Evolutionary conservation across 345 rosid species (phyloP).

Genomic region (Boechera divaricarpa): DNA sequence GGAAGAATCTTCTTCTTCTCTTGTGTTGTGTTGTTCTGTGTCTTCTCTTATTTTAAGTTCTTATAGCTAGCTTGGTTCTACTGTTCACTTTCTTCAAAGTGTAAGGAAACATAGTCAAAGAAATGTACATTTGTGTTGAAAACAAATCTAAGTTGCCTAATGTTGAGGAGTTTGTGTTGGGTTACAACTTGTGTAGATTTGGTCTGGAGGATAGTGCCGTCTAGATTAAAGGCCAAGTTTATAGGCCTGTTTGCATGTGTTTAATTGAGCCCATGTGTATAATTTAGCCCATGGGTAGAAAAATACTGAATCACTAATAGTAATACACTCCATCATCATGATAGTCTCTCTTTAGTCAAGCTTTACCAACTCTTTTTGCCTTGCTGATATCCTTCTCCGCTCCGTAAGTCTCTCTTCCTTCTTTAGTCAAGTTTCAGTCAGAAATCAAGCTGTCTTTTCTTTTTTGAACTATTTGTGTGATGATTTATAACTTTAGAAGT

Average conservation of each 20-base stretch:
- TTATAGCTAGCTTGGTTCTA: background rate
- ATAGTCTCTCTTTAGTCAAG: too few species aligned
- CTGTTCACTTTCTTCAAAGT: constrained; percentile 14
- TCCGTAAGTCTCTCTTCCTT: constrained; percentile 4
- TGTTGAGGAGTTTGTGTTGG: constrained; percentile 5
- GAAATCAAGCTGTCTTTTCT: too few species aligned
- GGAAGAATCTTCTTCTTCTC: constrained; percentile 79
- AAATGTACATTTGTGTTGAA: constrained; percentile 35
- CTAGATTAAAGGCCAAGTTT: background rate
- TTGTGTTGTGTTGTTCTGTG: constrained; percentile 70
- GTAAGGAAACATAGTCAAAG: constrained; percentile 24
- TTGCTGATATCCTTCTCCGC: background rate
- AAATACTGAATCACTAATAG: too few species aligned
- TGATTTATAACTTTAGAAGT: background rate
- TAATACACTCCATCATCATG: too few species aligned
- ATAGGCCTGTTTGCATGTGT: background rate
- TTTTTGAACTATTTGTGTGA: too few species aligned
- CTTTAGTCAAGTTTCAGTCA: background rate
- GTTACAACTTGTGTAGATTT: background rate
- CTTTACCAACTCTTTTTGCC: background rate
- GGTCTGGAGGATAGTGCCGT: background rate
- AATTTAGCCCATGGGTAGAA: too few species aligned
- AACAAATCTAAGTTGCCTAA: constrained; percentile 21
- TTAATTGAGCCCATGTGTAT: too few species aligned
- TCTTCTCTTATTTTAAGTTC: constrained; percentile 68